These are phyloP conservation scores for Vigna radiata DNA, from an alignment of 306 rosid species.

Conservation along the genomic window DNA sequence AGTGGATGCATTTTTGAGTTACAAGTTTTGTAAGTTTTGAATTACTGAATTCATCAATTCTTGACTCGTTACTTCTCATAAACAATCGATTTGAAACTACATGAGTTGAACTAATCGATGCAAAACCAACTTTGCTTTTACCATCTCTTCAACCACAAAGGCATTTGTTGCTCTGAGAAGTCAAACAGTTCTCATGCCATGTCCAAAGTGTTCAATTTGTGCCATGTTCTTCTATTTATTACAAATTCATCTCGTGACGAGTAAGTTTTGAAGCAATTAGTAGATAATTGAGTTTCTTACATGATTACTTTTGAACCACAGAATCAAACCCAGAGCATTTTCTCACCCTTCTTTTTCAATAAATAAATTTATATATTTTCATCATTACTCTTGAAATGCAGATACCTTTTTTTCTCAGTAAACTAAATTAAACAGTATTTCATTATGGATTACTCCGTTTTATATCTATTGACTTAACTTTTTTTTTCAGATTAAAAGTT, in stretches of 20 bases:
- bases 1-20: conserved; percentile 57
- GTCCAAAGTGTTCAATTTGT: not conserved
- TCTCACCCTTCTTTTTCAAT: too few species aligned
- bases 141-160: not conserved
- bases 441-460: not conserved
- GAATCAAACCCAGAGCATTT: too few species aligned
- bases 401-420: too few species aligned
- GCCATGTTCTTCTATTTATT: not conserved
- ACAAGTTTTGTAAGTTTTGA: conserved; percentile 44
- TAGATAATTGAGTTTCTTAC: too few species aligned
- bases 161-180: not conserved
- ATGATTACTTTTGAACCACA: too few species aligned
- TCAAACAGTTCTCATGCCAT: not conserved
- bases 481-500: too few species aligned
- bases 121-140: not conserved
- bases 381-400: too few species aligned
- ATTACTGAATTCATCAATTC: conserved; percentile 21
- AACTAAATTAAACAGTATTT: too few species aligned
- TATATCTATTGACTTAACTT: too few species aligned
- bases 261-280: too few species aligned
- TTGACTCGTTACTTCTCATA: conserved; percentile 4
- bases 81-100: not conserved
- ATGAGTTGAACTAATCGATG: not conserved
- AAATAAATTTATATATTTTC: too few species aligned
- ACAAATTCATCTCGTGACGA: not conserved